These are phyloP conservation scores for Boletus fagicola DNA, from an alignment of 768 basidiomycete genomes.

Conservation along the genomic window DNA sequence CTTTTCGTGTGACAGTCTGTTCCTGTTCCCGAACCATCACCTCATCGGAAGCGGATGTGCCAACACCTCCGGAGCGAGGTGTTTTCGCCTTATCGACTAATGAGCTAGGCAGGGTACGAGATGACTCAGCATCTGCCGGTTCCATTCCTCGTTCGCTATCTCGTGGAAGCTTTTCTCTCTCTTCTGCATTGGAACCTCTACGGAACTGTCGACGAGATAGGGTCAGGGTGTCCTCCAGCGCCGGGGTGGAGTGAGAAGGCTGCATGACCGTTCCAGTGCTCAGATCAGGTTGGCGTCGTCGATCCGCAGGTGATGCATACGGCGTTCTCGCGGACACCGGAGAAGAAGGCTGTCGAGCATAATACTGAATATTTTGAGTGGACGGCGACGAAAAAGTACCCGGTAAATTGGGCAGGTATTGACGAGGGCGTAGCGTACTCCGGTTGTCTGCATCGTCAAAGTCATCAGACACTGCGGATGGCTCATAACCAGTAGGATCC, in stretches of 20 bases:
- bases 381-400: conserved; percentile 35
- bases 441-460: conserved; percentile 54
- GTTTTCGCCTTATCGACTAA: conserved; percentile 17
- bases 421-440: conserved; percentile 45
- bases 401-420: conserved; percentile 28
- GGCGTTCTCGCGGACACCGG: conserved; percentile 31
- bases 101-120: conserved; percentile 16
- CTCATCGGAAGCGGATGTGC: conserved; percentile 25
- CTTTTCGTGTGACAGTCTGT: conserved; percentile 6
- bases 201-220: conserved; percentile 27
- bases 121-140: conserved; percentile 18
- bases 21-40: conserved; percentile 21
- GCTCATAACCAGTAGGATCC: conserved; percentile 67
- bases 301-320: conserved; percentile 25
- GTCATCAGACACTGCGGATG: conserved; percentile 51
- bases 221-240: conserved; percentile 32
- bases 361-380: conserved; percentile 39
- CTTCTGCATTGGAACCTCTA: conserved; percentile 29
- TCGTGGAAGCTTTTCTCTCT: conserved; percentile 23
- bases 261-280: conserved; percentile 21
- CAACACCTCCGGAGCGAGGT: conserved; percentile 15
- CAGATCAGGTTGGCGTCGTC: conserved; percentile 27
- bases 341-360: conserved; percentile 39
- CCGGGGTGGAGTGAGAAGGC: conserved; percentile 28
- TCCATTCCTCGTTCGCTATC: conserved; percentile 26